Percentiles rank a stretch among this genome's conserved stretches.
These are phyloP conservation scores for Rhizopogon hawkerae DNA, from an alignment of 1,284 basidiomycete genomes.

Conservation along the genomic window DNA sequence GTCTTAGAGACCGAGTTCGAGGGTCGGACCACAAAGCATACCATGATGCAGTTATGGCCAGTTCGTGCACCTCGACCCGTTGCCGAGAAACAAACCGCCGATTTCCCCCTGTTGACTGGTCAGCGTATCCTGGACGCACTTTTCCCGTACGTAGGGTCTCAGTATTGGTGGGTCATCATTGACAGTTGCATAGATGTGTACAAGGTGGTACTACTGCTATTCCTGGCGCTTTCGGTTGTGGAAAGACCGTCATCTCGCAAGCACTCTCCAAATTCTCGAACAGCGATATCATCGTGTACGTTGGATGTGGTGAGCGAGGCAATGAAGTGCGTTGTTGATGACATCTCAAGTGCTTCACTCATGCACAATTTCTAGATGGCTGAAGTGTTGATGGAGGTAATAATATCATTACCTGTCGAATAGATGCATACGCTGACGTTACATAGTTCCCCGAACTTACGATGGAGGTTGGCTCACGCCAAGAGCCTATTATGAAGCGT, in stretches of 20 bases:
- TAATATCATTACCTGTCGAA: constrained; percentile 11
- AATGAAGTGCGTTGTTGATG: constrained; percentile 55
- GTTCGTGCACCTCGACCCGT: constrained; percentile 96
- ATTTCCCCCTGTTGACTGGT: constrained; percentile 90
- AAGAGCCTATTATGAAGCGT: constrained; percentile 99
- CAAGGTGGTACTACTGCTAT: constrained; percentile 99
- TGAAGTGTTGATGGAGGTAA: constrained; percentile 90
- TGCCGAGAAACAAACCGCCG: constrained; percentile 88
- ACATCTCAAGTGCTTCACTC: neutral
- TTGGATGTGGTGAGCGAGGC: constrained; percentile 92
- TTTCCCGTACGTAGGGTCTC: constrained; percentile 67
- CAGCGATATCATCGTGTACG: constrained; percentile 99
- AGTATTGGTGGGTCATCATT: neutral
- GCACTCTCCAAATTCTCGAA: constrained; percentile 99
- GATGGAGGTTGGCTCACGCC: constrained; percentile 82
- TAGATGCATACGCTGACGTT: constrained; percentile 2
- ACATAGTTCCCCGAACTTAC: constrained; percentile 88
- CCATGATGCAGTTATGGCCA: constrained; percentile 98
- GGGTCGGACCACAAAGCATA: constrained; percentile 89
- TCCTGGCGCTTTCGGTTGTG: constrained; percentile 98
- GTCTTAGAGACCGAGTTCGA: constrained; percentile 98
- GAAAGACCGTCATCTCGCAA: constrained; percentile 95
- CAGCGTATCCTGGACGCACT: constrained; percentile 96
- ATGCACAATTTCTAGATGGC: constrained; percentile 67
- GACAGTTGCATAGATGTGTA: constrained; percentile 59